Evolutionary conservation across 352 stramenopile genomes (phyloP).

Genomic region (Phytophthora fragariaefolia): DNA sequence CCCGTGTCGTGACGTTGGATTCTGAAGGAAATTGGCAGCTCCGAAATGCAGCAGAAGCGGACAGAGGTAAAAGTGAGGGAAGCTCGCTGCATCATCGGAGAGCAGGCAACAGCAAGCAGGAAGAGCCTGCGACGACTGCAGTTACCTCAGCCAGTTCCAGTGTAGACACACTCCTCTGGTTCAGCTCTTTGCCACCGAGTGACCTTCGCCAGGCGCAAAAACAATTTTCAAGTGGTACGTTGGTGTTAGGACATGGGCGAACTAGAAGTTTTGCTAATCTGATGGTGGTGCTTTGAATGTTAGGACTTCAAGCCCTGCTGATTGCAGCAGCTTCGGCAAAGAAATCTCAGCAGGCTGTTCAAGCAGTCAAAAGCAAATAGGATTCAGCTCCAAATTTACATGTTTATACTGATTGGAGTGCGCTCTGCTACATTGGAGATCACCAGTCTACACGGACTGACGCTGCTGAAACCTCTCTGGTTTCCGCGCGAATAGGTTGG

Average conservation of each 20-base stretch:
- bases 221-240: constrained; percentile 62
- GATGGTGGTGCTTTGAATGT: not conserved
- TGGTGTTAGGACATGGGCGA: not conserved
- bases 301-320: constrained; percentile 49
- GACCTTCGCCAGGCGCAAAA: constrained; percentile 70
- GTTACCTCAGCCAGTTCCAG: not conserved
- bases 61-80: constrained; percentile 2
- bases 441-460: constrained; percentile 26
- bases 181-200: constrained; percentile 73
- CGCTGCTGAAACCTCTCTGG: constrained; percentile 15
- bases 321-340: constrained; percentile 34
- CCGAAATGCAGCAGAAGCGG: constrained; percentile 8
- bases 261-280: not conserved
- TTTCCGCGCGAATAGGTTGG: constrained; percentile 31
- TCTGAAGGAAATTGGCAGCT: constrained; percentile 36
- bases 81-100: constrained; percentile 20
- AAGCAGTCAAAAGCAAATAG: constrained; percentile 6
- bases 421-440: not conserved
- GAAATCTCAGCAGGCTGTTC: constrained; percentile 40
- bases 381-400: constrained; percentile 2
- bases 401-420: not conserved
- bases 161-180: constrained; percentile 62
- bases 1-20: constrained; percentile 25
- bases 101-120: constrained; percentile 13
- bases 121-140: not conserved